Evolutionary conservation across 1,139 yeast species (phyloP), one percentile per base, ranked within the genome.

Genomic region (Pichia sp.): DNA sequence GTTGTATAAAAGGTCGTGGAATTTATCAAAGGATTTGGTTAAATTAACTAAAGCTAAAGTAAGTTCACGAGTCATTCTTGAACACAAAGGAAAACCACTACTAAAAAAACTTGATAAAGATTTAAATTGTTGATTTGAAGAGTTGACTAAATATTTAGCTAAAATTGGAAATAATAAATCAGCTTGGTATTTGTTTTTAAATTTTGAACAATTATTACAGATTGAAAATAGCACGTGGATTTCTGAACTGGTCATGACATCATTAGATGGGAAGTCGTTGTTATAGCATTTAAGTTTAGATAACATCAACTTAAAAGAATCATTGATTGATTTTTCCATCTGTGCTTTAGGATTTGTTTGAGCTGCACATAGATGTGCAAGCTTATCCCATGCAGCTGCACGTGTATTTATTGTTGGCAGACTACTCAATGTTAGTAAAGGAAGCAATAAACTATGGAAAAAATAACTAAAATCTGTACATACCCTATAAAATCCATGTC

Each of bases 211-310:
- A 16, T 86, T 68, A 20, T 70, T 70, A 41, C 85, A 76, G 22
- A 87, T 62, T 0, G 95, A 86, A 39, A 79, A 55, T 43, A 88
- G 63, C 6, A 81, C 77, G 55, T 88, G 95, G 54, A 79, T 72
- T 57, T 87, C 95, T 40, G 42, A 26, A 26, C 33, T 37, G 6
- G 34, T 23, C 29, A 44, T 28, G 3, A 14, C 7, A 13, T 20
- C n/a, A 6, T 7, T 7, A 6, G 23, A 13, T 23, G 36, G 8
- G 14, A 20, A 16, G 3, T 27, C 20, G 4, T 23, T 13, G 10
- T 35, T 27, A 66, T 57, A 2, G 27, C 24, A 38, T 24, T 27
- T 40, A 7, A 44, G 31, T 33, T 38, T 36, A 5, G 72, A 60
- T 39, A 78, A 66, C 1, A 78, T 74, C 16, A 69, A 25, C 1